Percentiles rank a stretch among this genome's conserved stretches.
Conservation (phyloP, 1,284 basidiomycete species). For the Heterobasidion occidentale region DNA sequence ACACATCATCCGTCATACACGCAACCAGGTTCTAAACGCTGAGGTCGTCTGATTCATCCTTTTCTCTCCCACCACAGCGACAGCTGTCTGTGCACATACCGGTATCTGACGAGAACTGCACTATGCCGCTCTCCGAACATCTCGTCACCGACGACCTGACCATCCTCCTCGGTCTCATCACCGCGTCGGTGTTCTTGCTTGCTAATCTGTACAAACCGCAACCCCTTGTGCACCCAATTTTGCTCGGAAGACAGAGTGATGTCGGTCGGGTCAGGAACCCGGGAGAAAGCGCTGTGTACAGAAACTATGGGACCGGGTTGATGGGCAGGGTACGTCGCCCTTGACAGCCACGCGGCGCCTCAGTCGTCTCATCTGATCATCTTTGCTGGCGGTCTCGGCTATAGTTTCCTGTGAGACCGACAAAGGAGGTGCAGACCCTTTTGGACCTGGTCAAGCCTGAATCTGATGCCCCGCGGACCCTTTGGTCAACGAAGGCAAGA, state of each 20-base stretch:
- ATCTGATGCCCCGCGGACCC: slow-evolving; percentile 55
- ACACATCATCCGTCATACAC: too few species aligned
- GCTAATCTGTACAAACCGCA: slow-evolving; percentile 72
- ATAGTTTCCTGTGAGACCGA: slow-evolving; percentile 65
- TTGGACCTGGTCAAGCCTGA: slow-evolving; percentile 60
- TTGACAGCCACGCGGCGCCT: neutral
- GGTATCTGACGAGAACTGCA: slow-evolving; percentile 1
- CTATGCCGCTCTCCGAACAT: slow-evolving; percentile 41
- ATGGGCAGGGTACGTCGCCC: slow-evolving; percentile 52
- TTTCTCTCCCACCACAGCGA: too few species aligned
- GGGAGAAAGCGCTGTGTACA: slow-evolving; percentile 69
- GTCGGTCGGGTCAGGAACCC: slow-evolving; percentile 69
- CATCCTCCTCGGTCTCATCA: slow-evolving; percentile 62
- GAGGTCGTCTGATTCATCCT: too few species aligned
- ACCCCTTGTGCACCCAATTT: slow-evolving; percentile 74
- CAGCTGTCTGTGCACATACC: too few species aligned
- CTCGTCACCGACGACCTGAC: slow-evolving; percentile 71
- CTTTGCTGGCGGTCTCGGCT: neutral
- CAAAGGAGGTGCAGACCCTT: slow-evolving; percentile 61
- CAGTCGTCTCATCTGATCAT: neutral
- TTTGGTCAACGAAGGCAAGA: slow-evolving; percentile 69
- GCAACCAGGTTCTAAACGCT: too few species aligned
- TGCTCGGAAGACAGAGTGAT: slow-evolving; percentile 77
- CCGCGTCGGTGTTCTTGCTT: slow-evolving; percentile 65
- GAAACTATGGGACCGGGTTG: slow-evolving; percentile 75